These are phyloP conservation scores for Sherardia arvensis DNA, from an alignment of 257 asterid species.

Conservation along the genomic window DNA sequence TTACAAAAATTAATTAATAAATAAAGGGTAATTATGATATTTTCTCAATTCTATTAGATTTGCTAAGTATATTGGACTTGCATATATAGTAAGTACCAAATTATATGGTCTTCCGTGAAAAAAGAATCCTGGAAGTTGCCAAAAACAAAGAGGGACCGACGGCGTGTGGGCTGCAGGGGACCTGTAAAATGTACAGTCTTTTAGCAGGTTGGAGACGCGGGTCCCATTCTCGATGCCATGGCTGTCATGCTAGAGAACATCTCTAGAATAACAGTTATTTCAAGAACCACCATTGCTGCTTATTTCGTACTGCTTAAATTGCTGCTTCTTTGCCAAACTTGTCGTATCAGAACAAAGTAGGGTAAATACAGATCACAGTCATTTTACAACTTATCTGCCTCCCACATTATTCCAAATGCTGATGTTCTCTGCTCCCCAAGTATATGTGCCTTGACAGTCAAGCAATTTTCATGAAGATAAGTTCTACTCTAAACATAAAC, in stretches of 20 bases:
- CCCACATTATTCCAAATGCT: neutral
- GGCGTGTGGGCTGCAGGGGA: slow-evolving; percentile 69
- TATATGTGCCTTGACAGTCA: too few relatives aligned
- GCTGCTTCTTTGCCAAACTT: slow-evolving; percentile 63
- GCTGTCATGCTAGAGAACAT: slow-evolving; percentile 83
- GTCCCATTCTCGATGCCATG: slow-evolving; percentile 81
- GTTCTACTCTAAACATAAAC: too few relatives aligned
- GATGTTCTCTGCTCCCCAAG: too few relatives aligned
- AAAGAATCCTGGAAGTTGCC: slow-evolving; percentile 80
- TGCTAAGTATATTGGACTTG: too few relatives aligned
- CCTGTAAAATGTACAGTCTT: slow-evolving; percentile 37
- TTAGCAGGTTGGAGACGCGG: slow-evolving; percentile 87
- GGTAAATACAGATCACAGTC: slow-evolving; percentile 6
- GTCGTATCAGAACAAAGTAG: slow-evolving; percentile 70
- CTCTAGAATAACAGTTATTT: slow-evolving; percentile 64
- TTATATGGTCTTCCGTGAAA: too few relatives aligned
- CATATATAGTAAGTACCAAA: too few relatives aligned
- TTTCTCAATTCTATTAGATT: too few relatives aligned
- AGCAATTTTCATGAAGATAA: too few relatives aligned
- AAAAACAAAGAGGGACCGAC: slow-evolving; percentile 84
- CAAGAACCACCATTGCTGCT: slow-evolving; percentile 76
- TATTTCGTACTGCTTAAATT: slow-evolving; percentile 74
- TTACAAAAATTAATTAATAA: too few relatives aligned
- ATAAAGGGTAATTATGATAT: too few relatives aligned
- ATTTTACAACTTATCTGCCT: neutral